Evolutionary conservation across 495 filamentous ascomycete species (phyloP).

Genomic region (Penicillium canariense): DNA sequence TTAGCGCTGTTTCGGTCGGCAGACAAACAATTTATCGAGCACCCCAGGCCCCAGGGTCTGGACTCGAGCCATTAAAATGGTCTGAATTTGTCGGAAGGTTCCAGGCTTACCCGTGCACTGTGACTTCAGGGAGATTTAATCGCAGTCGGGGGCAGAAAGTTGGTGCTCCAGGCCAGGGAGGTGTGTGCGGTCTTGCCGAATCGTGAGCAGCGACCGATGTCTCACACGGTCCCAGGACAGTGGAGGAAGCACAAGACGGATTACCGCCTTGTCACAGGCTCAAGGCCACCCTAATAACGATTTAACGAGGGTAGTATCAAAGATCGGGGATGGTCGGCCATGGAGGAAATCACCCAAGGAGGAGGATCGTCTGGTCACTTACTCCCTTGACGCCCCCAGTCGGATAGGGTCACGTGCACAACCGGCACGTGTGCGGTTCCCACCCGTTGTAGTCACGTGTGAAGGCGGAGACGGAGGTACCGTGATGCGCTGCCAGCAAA

Average conservation of each 20-base stretch:
- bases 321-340: conserved; percentile 31
- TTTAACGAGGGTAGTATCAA: conserved; percentile 20
- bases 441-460: conserved; percentile 21
- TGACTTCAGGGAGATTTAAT: conserved; percentile 6
- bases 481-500: conserved; percentile 20
- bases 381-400: conserved; percentile 25
- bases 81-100: not conserved
- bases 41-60: not conserved
- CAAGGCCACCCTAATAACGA: conserved; percentile 29
- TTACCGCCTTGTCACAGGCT: conserved; percentile 39
- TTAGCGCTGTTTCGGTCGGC: conserved; percentile 23
- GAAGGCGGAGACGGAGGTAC: conserved; percentile 17
- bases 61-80: not conserved
- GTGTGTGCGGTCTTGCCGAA: conserved; percentile 35
- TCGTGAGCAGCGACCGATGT: conserved; percentile 35
- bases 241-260: conserved; percentile 35
- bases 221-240: conserved; percentile 27
- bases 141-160: conserved; percentile 6
- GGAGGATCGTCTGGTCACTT: conserved; percentile 22
- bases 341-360: conserved; percentile 25
- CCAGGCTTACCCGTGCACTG: conserved; percentile 15
- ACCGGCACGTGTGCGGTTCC: conserved; percentile 13
- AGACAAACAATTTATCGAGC: conserved; percentile 15
- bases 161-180: conserved; percentile 34
- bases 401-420: conserved; percentile 17